A percentile compares a stretch with the other conserved stretches of the same genome.
phyloP scores from a whole-genome alignment of 164 flowering plant genomes.

The Nymphaea colorata region DNA sequence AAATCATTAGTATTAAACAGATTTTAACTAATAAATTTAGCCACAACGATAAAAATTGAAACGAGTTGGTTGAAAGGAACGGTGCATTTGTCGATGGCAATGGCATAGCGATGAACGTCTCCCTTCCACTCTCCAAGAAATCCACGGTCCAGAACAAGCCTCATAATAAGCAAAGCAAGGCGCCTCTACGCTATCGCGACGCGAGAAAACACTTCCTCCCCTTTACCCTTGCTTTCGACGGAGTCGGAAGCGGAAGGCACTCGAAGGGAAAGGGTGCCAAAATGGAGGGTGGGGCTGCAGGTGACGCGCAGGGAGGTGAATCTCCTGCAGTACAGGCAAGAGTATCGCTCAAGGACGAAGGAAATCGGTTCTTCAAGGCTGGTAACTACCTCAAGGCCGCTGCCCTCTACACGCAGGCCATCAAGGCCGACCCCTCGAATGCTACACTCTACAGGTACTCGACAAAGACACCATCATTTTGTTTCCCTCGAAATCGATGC shows the following conservation, averaged over 20 bases:
- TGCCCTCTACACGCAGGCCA: constrained; percentile 89
- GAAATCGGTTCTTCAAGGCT: constrained; percentile 81
- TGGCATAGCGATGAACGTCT: too few species aligned
- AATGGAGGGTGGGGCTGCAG: background rate
- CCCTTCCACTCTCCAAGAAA: too few species aligned
- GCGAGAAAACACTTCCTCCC: background rate
- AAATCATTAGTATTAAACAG: too few species aligned
- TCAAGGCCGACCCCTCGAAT: constrained; percentile 76
- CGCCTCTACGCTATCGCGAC: background rate
- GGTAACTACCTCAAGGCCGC: constrained; percentile 96
- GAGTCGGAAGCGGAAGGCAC: background rate
- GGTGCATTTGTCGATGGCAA: too few species aligned
- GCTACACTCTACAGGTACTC: constrained; percentile 77
- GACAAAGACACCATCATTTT: too few species aligned
- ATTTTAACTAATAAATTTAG: too few species aligned
- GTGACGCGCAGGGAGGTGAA: background rate
- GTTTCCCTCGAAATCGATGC: background rate
- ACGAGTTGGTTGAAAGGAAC: too few species aligned
- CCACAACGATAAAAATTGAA: too few species aligned
- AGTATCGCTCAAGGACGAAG: constrained; percentile 60
- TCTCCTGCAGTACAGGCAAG: background rate
- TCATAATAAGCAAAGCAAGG: too few species aligned
- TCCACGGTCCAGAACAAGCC: too few species aligned
- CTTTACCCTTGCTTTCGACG: background rate
- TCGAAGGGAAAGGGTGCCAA: background rate